Evolutionary conservation across 495 filamentous ascomycete species (phyloP), one percentile per base, ranked within the genome.

Genomic region (Talaromyces thailandensis): DNA sequence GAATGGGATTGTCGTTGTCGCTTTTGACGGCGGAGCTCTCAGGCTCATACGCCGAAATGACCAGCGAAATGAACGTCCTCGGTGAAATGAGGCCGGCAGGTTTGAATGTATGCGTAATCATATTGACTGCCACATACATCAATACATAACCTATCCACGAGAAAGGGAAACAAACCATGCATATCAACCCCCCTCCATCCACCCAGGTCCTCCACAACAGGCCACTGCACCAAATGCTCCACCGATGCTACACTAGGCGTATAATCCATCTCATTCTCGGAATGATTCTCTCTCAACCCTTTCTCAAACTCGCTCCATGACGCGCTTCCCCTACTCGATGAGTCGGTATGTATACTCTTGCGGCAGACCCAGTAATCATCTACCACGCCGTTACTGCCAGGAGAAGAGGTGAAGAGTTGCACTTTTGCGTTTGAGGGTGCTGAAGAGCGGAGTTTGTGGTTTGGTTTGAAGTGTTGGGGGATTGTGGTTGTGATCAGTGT

Each of bases 331-430:
- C 76, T 66, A 11, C 2, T 3, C 4, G 72, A 66, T 2, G 68
- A 70, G 61, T 91, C 79, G 29, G 71, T 71, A 71, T 94, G 89
- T 35, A 81, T 71, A 66, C 84, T 88, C 58, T 79, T 76, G 31
- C 91, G 81, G 56, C 81, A 87, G 62, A 84, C 83, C 90, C 90
- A 91, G 60, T 79, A 82, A 67, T 91, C 87, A 26, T 74, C 73
- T 32, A 71, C 63, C 31, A 29, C 58, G 56, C 60, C n/a, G 28
- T 62, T 58, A 29, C 76, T 76, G 40, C 65, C 64, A 8, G 69
- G 6, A 23, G 35, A 5, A 28, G 70, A 72, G 51, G 79, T 76
- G 25, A 76, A 68, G 2, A 86, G 70, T 63, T 80, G 66, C 9
- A 84, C 76, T 32, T 64, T 69, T 11, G 76, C 74, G 62, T 76